Base-by-base conservation (phyloP, 768 basidiomycete genomes). In the Auricularia sp. region DNA sequence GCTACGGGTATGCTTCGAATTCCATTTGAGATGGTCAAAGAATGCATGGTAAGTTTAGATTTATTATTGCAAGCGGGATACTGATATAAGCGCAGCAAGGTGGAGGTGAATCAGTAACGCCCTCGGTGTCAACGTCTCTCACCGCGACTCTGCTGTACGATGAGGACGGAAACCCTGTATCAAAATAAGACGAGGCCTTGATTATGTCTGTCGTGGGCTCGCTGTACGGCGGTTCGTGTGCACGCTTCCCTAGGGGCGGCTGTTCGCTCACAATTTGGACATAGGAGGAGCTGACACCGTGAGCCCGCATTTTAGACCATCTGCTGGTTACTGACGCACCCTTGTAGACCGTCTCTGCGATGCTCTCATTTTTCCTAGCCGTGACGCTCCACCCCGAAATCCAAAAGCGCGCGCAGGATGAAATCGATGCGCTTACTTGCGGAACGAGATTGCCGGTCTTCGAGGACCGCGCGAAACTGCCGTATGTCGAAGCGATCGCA, bases 351-450 rank as follows among this genome's bases (percentile, higher is more conserved):
- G 65, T 62, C 39, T 65, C 68, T 23, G 63, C 63, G 1, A 18
- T 64, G 12, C 53, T 54, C 3, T 65, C 62, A 33, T 63, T 64
- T 44, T 23, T 70, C 29, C 63, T 72, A 34, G 68, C 68, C 21
- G 71, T 74, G 72, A 59, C 68, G 6, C 66, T 71, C 16, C 68
- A 68, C 59, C 73, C 72, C 1, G 69, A 71, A 1, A 67, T 66
- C 3, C 71, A 71, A 65, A 64, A 51, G 11, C 66, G 65, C 16
- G 71, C 70, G 1, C 79, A 81, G 61, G 67, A 65, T 6, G 80
- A 80, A 58, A 71, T 82, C 14, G 79, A 81, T 43, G 54, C 62
- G 1, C 69, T 78, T 10, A 62, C 74, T 8, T 76, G 76, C 10
- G 51, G 36, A 12, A 69, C 72, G 33, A 71, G 77, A 0, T 68